Conservation (phyloP, 371 early-diverging fungal species). For the Synchytrium microbalum region DNA sequence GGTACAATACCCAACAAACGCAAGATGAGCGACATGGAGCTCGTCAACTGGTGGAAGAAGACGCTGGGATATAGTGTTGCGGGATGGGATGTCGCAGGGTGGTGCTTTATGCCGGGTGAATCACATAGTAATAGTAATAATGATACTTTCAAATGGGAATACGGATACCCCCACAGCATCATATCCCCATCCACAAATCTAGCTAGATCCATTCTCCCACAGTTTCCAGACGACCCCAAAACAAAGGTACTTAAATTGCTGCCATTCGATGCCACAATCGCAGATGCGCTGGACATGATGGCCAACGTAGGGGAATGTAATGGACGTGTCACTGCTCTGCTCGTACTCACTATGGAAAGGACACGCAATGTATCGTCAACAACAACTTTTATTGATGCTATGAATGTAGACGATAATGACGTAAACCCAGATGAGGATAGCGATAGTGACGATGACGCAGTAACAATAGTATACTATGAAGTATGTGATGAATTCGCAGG, state of each 20-base stretch:
- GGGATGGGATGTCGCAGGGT: slow-evolving; percentile 19
- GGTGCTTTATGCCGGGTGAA: slow-evolving; percentile 61
- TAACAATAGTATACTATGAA: too few species aligned
- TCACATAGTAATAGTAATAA: slow-evolving; percentile 32
- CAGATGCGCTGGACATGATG: slow-evolving; percentile 16
- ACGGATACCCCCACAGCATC: too few species aligned
- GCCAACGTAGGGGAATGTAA: not conserved
- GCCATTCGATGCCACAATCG: slow-evolving; percentile 27
- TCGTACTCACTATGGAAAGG: too few species aligned
- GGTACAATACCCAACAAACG: slow-evolving; percentile 51
- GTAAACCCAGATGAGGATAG: too few species aligned
- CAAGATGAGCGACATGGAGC: slow-evolving; percentile 48
- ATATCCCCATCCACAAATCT: slow-evolving; percentile 43
- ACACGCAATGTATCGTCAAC: too few species aligned
- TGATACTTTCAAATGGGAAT: slow-evolving; percentile 40
- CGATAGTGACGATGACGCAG: too few species aligned
- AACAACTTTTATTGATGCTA: too few species aligned
- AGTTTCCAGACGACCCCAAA: slow-evolving; percentile 76
- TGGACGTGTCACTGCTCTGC: not conserved
- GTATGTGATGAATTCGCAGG: too few species aligned
- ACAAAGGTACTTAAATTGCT: slow-evolving; percentile 44
- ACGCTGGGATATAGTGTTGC: slow-evolving; percentile 6
- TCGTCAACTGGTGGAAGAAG: slow-evolving; percentile 75
- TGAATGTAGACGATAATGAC: too few species aligned
- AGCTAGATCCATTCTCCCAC: slow-evolving; percentile 47